Percentiles rank a stretch among this genome's conserved stretches.
phyloP scores from a whole-genome alignment of 805 yeast species.

The Wickerhamiella bombiphila region DNA sequence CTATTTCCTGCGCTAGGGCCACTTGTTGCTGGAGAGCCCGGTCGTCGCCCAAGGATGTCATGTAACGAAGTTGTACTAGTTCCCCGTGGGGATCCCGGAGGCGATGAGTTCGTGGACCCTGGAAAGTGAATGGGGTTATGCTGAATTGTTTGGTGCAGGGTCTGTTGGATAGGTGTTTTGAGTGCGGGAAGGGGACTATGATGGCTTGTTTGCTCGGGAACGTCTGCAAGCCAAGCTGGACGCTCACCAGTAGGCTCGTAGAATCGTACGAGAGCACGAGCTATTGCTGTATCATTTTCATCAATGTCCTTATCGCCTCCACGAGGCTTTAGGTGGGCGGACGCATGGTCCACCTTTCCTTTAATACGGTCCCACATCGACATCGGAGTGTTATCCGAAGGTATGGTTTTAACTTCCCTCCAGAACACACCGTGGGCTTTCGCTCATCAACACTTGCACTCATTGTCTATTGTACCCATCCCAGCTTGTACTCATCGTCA shows the following conservation, averaged over 20 bases:
- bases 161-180: neutral
- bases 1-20: no score
- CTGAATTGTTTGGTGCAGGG: neutral
- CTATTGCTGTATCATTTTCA: conserved; percentile 31
- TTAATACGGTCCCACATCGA: conserved; percentile 21
- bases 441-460: no score
- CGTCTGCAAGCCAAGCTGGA: conserved; percentile 23
- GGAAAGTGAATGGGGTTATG: neutral
- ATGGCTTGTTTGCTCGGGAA: conserved; percentile 1
- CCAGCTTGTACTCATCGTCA: no score
- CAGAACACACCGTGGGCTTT: no score
- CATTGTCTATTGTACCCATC: no score
- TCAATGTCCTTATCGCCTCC: conserved; percentile 28
- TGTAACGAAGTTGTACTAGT: neutral
- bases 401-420: no score
- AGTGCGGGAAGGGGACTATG: neutral
- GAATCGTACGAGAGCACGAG: conserved; percentile 30
- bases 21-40: no score
- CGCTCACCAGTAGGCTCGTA: conserved; percentile 23
- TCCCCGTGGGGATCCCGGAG: neutral
- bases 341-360: conserved; percentile 17
- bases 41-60: no score
- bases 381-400: no score
- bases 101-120: neutral
- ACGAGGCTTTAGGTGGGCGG: conserved; percentile 17